A percentile compares a stretch with the other conserved stretches of the same genome.
These are phyloP conservation scores for Scytalidium lignicola DNA, from an alignment of 2,329 filamentous ascomycete species.

Conservation along the genomic window DNA sequence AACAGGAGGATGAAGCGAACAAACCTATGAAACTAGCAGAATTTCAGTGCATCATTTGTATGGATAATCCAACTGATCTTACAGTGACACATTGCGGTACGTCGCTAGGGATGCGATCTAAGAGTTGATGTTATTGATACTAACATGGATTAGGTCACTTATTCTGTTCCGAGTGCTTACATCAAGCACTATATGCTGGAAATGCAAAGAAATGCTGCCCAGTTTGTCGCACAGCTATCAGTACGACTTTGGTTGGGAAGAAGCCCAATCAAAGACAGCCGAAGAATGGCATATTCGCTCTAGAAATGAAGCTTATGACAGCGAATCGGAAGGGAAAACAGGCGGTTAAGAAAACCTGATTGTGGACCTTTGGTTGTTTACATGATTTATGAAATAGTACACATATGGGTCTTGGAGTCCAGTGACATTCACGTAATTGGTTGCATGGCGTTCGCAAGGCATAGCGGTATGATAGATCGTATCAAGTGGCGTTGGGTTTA, in stretches of 20 bases:
- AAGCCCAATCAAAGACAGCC: slow-evolving; percentile 34
- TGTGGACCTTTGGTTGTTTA: neutral
- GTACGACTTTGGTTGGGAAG: slow-evolving; percentile 36
- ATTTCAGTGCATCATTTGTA: slow-evolving; percentile 64
- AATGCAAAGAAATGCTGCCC: slow-evolving; percentile 51
- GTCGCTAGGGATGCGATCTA: slow-evolving; percentile 24
- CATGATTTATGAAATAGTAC: neutral
- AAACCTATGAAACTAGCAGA: slow-evolving; percentile 44
- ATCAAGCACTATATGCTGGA: slow-evolving; percentile 54
- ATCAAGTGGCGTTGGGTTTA: too few relatives aligned
- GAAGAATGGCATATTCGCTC: slow-evolving; percentile 47
- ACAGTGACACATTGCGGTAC: slow-evolving; percentile 64
- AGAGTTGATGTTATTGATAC: neutral
- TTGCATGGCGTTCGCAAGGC: too few relatives aligned
- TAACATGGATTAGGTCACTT: slow-evolving; percentile 47
- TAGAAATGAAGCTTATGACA: slow-evolving; percentile 60
- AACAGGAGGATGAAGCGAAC: slow-evolving; percentile 41
- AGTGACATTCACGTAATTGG: too few relatives aligned
- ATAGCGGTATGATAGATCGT: too few relatives aligned
- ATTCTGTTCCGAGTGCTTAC: slow-evolving; percentile 59
- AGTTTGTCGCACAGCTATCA: slow-evolving; percentile 57
- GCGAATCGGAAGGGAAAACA: slow-evolving; percentile 47
- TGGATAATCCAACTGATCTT: slow-evolving; percentile 54
- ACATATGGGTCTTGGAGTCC: too few relatives aligned
- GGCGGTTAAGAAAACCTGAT: slow-evolving; percentile 11